These are phyloP conservation scores for Argentina anserina DNA, from an alignment of 306 rosid genomes.

Conservation along the genomic window DNA sequence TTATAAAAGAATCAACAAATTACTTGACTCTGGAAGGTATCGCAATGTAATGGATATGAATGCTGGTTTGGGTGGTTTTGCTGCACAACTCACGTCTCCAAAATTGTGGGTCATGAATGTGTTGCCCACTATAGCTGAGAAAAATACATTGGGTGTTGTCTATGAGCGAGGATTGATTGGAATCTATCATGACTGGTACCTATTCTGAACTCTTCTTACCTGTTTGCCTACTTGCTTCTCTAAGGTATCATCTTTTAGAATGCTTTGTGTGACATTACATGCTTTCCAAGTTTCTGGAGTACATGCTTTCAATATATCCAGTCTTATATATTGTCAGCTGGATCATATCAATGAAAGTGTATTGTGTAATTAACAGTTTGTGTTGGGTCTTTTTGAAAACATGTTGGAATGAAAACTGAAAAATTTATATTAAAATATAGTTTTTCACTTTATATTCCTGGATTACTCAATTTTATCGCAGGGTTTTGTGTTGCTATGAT, in stretches of 20 bases:
- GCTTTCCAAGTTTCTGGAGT: not conserved
- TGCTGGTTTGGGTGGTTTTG: slow-evolving; percentile 93
- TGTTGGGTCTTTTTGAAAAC: not conserved
- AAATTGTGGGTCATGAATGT: slow-evolving; percentile 97
- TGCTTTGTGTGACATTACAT: not conserved
- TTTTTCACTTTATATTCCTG: not conserved
- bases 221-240: slow-evolving; percentile 5
- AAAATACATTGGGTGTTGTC: slow-evolving; percentile 61
- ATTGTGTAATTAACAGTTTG: not conserved
- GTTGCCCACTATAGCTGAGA: slow-evolving; percentile 81
- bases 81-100: slow-evolving; percentile 73
- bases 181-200: slow-evolving; percentile 92
- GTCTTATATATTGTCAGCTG: not conserved
- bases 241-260: not conserved
- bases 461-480: not conserved
- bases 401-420: not conserved
- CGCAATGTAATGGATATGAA: slow-evolving; percentile 96
- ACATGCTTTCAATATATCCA: not conserved
- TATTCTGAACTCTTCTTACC: slow-evolving; percentile 15
- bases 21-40: slow-evolving; percentile 82
- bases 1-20: slow-evolving; percentile 67
- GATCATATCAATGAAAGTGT: not conserved
- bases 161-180: slow-evolving; percentile 86
- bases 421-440: not conserved
- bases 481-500: not conserved